Base-by-base conservation (phyloP, 2,329 filamentous ascomycete genomes). In the Diaporthe batatas region DNA sequence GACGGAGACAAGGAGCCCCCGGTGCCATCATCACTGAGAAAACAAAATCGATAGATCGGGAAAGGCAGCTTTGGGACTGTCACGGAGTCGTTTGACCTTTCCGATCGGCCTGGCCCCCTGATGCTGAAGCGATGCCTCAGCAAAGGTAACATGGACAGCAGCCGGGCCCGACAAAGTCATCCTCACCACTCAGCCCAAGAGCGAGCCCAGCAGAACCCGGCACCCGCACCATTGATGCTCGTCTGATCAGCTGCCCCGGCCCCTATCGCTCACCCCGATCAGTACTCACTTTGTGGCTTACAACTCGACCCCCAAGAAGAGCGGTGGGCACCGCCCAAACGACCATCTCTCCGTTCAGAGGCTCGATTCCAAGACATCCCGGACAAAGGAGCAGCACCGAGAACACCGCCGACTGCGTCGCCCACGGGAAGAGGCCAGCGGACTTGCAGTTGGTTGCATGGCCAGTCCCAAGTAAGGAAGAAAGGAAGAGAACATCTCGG, bases 281-380 rank as follows among this genome's bases (percentile, higher is more conserved):
- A 85, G 74, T 80, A 82, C 76, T 84, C 83, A 84, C 76, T 80
- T 83, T 77, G 79, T 80, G 78, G 78, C 80, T 81, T 79, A 79
- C 78, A 81, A 83, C 81, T 84, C 81, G 80, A 81, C 79, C 80
- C 80, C 78, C 80, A 78, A 86, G 73, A 87, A 84, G 80, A 84
- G 85, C 85, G 85, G 85, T 86, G 84, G 84, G 76, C 81, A 78
- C 76, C 78, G 77, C 82, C 82, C 85, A 88, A 87, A 86, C 85
- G 84, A 79, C 79, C 76, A 76, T 75, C 79, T 82, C 79, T 81
- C 72, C 79, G 79, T 79, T 80, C 80, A 83, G 79, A 83, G 80
- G 81, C 39, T 81, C 84, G 84, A 85, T 84, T 86, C 84, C 84
- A 83, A 86, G 84, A 85, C 82, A 83, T 76, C 76, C 77, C 78